Evolutionary conservation across 192 early-diverging fungal genomes (phyloP), one percentile per base, ranked within the genome.

Genomic region (Anaeromyces robustus): DNA sequence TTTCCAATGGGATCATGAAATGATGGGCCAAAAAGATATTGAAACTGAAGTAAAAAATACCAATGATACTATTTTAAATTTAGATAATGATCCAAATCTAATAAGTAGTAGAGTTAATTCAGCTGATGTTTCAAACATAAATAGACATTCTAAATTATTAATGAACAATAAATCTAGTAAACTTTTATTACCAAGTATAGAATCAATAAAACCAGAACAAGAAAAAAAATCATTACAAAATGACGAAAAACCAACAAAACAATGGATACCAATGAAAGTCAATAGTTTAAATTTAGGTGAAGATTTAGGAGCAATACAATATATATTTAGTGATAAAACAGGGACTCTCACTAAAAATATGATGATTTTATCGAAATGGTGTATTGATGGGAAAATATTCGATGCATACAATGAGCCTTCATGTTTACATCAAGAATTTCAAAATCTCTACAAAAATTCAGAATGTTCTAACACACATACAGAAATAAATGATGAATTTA

Each of bases 321-420:
- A 98, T 86, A 91, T 98, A 17, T 98, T 99, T 83, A 94, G 93
- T 37, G 97, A 99, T 86, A 99, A 99, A 80, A 99, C 97, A 1
- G 78, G 78, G 9, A 78, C 78, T 0, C n/a, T 39, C n/a, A 39
- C 78, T 1, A 78, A 39, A 31, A 78, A 78, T 29, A 29, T 39
- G n/a, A 78, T 39, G 78, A 31, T 39, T n/a, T 11, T 31, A 9
- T n/a, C 78, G 26, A 34, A 31, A 34, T 78, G 30, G 78, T 39
- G 31, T 31, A 78, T 31, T 9, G 30, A 81, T 89, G 68, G 78
- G 80, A 12, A 78, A 85, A 37, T 90, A 16, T 28, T 39, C 13
- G 30, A 78, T 77, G 30, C 52, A 78, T 30, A 4, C 78, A 80
- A 30, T 37, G 30, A 30, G 29, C 80, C 80, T 29, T 77, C 80